These are phyloP conservation scores for Oldenlandia corymbosa DNA, from an alignment of 257 asterid species.

Conservation along the genomic window DNA sequence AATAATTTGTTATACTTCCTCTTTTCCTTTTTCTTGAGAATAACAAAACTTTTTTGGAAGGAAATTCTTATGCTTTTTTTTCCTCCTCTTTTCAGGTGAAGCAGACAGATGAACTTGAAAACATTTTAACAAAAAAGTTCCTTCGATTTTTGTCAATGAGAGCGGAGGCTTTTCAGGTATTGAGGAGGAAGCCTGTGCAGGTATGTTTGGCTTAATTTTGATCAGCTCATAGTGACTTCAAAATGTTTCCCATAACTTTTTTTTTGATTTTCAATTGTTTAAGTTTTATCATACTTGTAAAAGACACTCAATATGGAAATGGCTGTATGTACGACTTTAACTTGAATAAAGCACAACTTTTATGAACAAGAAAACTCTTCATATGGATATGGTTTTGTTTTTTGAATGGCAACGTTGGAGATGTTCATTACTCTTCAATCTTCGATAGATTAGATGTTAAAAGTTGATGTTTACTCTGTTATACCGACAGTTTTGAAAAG, in stretches of 20 bases:
- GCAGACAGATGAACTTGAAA: conserved; percentile 98
- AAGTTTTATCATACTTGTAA: neutral
- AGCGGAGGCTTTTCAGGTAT: conserved; percentile 97
- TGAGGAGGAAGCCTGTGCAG: conserved; percentile 98
- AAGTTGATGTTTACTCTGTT: neutral
- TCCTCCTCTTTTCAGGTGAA: conserved; percentile 61
- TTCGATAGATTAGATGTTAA: conserved; percentile 6
- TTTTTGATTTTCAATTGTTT: neutral
- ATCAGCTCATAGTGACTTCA: conserved; percentile 5
- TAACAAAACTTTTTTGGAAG: neutral
- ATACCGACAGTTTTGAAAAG: neutral
- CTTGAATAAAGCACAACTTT: no score
- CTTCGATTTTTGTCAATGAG: conserved; percentile 97
- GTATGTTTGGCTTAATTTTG: conserved; percentile 41
- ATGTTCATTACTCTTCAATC: no score
- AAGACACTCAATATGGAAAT: neutral
- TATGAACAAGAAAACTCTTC: no score
- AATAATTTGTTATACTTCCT: no score
- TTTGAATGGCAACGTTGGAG: no score
- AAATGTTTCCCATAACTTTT: neutral
- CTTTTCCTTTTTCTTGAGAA: no score
- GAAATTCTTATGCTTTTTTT: conserved; percentile 8
- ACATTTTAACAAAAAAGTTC: conserved; percentile 87
- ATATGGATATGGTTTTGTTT: no score
- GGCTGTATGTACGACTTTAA: neutral